Evolutionary conservation across 2,329 filamentous ascomycete species (phyloP).

Genomic region (Neurospora crassa): DNA sequence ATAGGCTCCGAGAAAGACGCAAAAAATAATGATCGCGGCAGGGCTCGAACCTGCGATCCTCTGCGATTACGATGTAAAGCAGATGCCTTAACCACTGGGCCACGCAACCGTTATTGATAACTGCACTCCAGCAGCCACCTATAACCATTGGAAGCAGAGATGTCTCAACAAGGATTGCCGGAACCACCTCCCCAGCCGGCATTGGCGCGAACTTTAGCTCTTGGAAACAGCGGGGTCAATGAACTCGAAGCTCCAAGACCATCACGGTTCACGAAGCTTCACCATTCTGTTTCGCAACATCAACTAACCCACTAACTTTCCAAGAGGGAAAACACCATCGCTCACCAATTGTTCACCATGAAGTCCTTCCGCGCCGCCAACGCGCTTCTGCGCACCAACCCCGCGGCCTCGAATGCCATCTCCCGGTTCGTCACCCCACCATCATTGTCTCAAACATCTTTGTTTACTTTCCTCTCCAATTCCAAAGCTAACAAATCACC

Average conservation of each 20-base stretch:
- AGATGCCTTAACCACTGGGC: slow-evolving; percentile 26
- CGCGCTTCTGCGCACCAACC: slow-evolving; percentile 12
- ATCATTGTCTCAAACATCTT: slow-evolving; percentile 1
- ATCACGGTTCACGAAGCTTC: not conserved
- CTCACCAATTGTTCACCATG: slow-evolving; percentile 9
- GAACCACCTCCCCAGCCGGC: not conserved
- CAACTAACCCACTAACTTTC: not conserved
- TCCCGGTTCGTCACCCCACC: slow-evolving; percentile 10
- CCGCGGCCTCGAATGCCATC: not conserved
- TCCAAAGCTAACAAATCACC: not conserved
- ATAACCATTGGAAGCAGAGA: not conserved
- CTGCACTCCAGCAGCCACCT: accelerated
- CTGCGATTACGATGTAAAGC: slow-evolving; percentile 24
- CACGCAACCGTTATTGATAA: slow-evolving; percentile 15
- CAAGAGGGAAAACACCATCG: not conserved
- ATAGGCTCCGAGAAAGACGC: not conserved
- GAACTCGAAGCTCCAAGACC: not conserved
- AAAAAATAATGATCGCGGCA: slow-evolving; percentile 20
- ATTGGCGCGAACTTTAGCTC: not conserved
- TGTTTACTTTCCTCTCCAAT: not conserved
- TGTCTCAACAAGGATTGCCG: not conserved
- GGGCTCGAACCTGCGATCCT: slow-evolving; percentile 27
- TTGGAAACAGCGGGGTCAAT: slow-evolving; percentile 1
- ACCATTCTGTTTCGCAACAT: not conserved
- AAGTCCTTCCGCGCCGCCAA: slow-evolving; percentile 12